These are phyloP conservation scores for Apocynum venetum DNA, from an alignment of 257 asterid genomes.

Conservation along the genomic window DNA sequence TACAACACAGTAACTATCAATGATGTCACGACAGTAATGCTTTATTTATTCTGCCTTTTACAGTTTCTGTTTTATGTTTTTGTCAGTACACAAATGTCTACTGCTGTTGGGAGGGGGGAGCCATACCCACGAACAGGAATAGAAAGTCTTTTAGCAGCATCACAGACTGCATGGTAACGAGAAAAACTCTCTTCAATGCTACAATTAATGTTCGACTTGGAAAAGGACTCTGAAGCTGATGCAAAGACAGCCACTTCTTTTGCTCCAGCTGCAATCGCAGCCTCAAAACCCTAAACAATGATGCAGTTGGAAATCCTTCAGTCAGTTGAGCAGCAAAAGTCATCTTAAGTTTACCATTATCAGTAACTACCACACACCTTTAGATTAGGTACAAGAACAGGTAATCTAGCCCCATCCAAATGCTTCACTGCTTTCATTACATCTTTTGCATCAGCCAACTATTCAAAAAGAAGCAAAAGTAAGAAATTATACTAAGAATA, in stretches of 20 bases:
- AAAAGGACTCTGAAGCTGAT: conserved; percentile 96
- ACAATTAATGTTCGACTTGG: conserved; percentile 87
- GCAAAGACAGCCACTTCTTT: conserved; percentile 92
- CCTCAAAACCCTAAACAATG: conserved; percentile 68
- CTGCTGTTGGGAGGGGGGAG: too few relatives aligned
- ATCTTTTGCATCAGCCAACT: conserved; percentile 93
- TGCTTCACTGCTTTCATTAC: conserved; percentile 76
- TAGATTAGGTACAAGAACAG: conserved; percentile 84
- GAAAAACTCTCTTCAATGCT: conserved; percentile 81
- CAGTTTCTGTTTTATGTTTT: background rate
- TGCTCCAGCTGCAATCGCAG: conserved; percentile 93
- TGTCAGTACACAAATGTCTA: too few relatives aligned
- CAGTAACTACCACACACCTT: conserved; percentile 38
- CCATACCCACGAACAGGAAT: conserved; percentile 89
- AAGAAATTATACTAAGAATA: conserved; percentile 7
- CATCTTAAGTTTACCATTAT: background rate
- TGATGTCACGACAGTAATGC: background rate
- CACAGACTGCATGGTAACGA: conserved; percentile 70
- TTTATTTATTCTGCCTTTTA: background rate
- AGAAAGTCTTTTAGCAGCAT: conserved; percentile 75
- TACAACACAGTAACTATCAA: background rate
- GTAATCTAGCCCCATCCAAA: conserved; percentile 69
- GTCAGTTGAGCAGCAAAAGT: background rate
- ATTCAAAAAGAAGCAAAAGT: conserved; percentile 21
- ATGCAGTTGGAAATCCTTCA: conserved; percentile 1